phyloP scores from a whole-genome alignment of 345 rosid species.

The Corchorus capsularis region DNA sequence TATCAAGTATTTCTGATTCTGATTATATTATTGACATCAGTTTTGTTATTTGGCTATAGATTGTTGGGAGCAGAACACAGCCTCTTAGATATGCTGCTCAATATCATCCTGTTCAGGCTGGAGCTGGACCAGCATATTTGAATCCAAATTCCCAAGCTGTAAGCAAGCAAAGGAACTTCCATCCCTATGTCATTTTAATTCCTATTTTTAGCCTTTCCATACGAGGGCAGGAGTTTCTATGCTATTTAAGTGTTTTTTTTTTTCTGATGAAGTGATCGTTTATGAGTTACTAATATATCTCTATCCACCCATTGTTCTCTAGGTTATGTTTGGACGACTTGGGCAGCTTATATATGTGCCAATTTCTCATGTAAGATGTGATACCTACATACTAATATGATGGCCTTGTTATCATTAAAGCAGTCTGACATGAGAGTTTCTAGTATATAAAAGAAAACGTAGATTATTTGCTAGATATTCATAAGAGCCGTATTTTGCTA shows the following conservation, averaged over 20 bases:
- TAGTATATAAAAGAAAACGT: not conserved
- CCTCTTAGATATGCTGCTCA: conserved; percentile 62
- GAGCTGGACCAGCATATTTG: conserved; percentile 56
- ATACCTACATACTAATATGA: not conserved
- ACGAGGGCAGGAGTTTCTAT: not conserved
- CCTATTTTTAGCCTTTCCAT: not conserved
- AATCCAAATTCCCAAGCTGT: conserved; percentile 69
- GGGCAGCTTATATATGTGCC: conserved; percentile 81
- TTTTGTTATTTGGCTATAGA: conserved; percentile 35
- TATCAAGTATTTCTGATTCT: not conserved
- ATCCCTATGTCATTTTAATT: not conserved
- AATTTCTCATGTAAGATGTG: conserved; percentile 65
- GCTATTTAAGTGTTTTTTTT: not conserved
- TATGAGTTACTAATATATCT: conserved; percentile 20
- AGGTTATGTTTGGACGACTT: conserved; percentile 73
- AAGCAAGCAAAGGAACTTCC: conserved; percentile 26
- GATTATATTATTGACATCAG: not conserved
- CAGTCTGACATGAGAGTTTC: conserved; percentile 2
- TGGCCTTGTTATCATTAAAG: conserved; percentile 13
- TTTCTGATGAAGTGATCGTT: conserved; percentile 13
- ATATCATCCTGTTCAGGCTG: conserved; percentile 63
- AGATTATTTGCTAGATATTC: not conserved
- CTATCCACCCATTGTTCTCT: not conserved
- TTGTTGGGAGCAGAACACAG: conserved; percentile 57
- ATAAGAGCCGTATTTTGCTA: not conserved